A percentile compares a stretch with the other conserved stretches of the same genome.
Conservation (phyloP, 139 green algal genomes). For the Microglena sp. region DNA sequence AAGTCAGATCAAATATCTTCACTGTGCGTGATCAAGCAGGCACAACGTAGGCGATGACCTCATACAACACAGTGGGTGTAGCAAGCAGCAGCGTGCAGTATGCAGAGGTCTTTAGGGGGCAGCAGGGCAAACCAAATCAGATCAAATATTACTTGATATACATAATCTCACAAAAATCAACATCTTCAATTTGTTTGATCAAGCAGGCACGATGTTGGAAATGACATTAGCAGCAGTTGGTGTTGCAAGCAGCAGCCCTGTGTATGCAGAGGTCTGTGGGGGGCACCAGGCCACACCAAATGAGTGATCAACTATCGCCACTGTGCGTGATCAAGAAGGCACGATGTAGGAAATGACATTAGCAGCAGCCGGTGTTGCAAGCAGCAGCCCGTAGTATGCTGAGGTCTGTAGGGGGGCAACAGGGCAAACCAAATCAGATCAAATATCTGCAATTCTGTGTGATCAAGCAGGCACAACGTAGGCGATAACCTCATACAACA, state of each 20-base stretch:
- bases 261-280: constrained; percentile 87
- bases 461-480: constrained; percentile 95
- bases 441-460: background rate
- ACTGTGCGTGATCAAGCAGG: no score
- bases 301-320: no score
- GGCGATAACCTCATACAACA: constrained; percentile 94
- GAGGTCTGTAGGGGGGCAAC: constrained; percentile 57
- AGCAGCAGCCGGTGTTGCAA: constrained; percentile 82
- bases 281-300: no score
- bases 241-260: constrained; percentile 77
- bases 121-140: no score
- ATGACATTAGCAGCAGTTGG: constrained; percentile 92
- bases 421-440: no score
- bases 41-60: constrained; percentile 92
- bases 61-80: constrained; percentile 89
- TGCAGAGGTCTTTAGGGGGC: constrained; percentile 80
- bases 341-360: constrained; percentile 93
- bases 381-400: constrained; percentile 87
- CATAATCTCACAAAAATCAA: no score
- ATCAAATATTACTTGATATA: no score
- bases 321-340: constrained; percentile 82
- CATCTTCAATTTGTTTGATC: no score
- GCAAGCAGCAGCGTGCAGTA: constrained; percentile 91
- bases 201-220: constrained; percentile 92
- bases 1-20: no score